A percentile compares a stretch with the other conserved stretches of the same genome.
Conservation (phyloP, 176 grass and related monocot genomes). For the Bothriochloa decipiens region DNA sequence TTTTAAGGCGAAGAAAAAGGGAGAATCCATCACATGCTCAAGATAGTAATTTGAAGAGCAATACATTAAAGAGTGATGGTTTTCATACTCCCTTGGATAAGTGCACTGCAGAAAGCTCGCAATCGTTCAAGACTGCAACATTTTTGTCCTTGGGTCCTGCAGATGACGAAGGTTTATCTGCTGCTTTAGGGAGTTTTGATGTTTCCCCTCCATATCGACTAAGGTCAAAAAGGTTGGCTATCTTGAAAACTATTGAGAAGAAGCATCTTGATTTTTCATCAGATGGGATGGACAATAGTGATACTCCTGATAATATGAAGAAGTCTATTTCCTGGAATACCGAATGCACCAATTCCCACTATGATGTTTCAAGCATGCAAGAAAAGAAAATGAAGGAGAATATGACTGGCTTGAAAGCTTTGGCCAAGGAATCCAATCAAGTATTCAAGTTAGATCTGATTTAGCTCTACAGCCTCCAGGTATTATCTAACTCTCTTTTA, state of each 20-base stretch:
- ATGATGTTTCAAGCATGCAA: slow-evolving; percentile 40
- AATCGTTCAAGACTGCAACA: slow-evolving; percentile 48
- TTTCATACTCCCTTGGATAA: slow-evolving; percentile 49
- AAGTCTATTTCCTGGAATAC: slow-evolving; percentile 38
- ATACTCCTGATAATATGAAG: slow-evolving; percentile 20
- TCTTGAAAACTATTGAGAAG: slow-evolving; percentile 76
- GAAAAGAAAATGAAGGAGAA: slow-evolving; percentile 36
- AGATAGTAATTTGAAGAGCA: slow-evolving; percentile 42
- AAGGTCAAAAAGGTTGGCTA: slow-evolving; percentile 72
- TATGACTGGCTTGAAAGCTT: slow-evolving; percentile 46
- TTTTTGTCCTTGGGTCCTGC: slow-evolving; percentile 45
- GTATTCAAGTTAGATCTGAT: slow-evolving; percentile 30
- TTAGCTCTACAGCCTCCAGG: slow-evolving; percentile 39
- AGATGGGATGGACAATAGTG: slow-evolving; percentile 36
- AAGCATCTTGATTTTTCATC: slow-evolving; percentile 85
- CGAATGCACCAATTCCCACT: slow-evolving; percentile 23
- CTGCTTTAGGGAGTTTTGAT: slow-evolving; percentile 55
- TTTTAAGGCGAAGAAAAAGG: slow-evolving; percentile 76
- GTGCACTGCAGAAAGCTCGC: slow-evolving; percentile 29
- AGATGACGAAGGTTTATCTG: slow-evolving; percentile 32
- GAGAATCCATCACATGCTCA: slow-evolving; percentile 38
- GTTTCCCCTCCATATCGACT: slow-evolving; percentile 79
- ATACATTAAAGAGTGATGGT: slow-evolving; percentile 44
- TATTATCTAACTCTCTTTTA: slow-evolving; percentile 24
- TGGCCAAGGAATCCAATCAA: slow-evolving; percentile 45